Evolutionary conservation across 768 basidiomycete species (phyloP).

Genomic region (Agaricus subrufescens): DNA sequence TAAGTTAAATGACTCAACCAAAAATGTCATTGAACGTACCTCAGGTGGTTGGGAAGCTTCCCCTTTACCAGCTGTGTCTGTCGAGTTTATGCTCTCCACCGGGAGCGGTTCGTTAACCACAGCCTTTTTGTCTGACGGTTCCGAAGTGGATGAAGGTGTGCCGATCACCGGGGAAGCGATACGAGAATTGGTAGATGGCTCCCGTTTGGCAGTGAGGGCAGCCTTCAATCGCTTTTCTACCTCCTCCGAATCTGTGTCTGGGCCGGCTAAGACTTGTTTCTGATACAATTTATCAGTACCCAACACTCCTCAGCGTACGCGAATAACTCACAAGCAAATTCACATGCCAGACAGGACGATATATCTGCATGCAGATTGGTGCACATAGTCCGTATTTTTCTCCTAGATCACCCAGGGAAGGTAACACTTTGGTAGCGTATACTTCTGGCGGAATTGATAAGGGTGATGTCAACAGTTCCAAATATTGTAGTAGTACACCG

Average conservation of each 20-base stretch:
- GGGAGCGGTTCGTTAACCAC: slow-evolving; percentile 27
- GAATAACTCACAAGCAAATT: slow-evolving; percentile 50
- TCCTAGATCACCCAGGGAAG: slow-evolving; percentile 69
- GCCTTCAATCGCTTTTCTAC: slow-evolving; percentile 81
- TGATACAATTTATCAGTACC: slow-evolving; percentile 21
- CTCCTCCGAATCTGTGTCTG: slow-evolving; percentile 73
- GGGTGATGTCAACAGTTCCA: slow-evolving; percentile 80
- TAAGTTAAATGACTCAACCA: background rate
- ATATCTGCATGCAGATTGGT: slow-evolving; percentile 90
- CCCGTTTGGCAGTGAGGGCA: slow-evolving; percentile 71
- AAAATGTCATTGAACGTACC: background rate
- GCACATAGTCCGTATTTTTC: slow-evolving; percentile 76
- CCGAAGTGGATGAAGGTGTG: slow-evolving; percentile 17
- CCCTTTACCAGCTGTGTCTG: background rate
- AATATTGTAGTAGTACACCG: slow-evolving; percentile 86
- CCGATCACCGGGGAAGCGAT: slow-evolving; percentile 56
- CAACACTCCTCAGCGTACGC: slow-evolving; percentile 2
- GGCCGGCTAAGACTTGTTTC: slow-evolving; percentile 57
- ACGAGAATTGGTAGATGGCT: slow-evolving; percentile 55
- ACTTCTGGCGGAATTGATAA: slow-evolving; percentile 62
- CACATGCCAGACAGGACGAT: slow-evolving; percentile 73
- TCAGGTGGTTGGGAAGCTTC: slow-evolving; percentile 5
- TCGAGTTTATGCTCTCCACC: slow-evolving; percentile 48
- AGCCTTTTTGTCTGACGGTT: slow-evolving; percentile 24
- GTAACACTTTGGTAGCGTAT: slow-evolving; percentile 71